A percentile compares a stretch with the other conserved stretches of the same genome.
These are phyloP conservation scores for Coccomyxa sp. DNA, from an alignment of 139 green algal species.

Conservation along the genomic window DNA sequence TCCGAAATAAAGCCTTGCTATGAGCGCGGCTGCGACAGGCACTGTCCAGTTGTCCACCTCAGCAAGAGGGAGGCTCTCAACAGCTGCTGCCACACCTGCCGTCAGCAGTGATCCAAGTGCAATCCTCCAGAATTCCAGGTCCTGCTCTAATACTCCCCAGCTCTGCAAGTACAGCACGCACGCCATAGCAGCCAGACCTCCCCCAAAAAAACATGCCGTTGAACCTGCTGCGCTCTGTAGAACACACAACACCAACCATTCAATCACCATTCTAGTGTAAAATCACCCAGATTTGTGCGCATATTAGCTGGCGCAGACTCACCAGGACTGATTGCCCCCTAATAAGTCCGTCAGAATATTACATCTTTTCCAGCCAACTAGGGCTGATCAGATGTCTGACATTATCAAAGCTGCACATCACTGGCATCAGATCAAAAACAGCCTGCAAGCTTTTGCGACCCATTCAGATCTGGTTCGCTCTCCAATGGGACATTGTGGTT, in stretches of 20 bases:
- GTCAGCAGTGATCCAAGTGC: constrained; percentile 1
- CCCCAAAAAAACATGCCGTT: constrained; percentile 18
- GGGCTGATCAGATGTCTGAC: background rate
- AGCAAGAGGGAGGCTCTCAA: constrained; percentile 17
- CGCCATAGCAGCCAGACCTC: constrained; percentile 4
- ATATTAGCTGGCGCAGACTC: background rate
- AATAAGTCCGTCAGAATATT: background rate
- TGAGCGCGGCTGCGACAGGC: background rate
- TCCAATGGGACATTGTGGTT: background rate
- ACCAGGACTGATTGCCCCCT: background rate
- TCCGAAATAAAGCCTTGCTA: too few species aligned
- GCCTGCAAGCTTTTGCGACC: too few species aligned
- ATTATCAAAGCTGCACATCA: background rate
- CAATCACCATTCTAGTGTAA: background rate
- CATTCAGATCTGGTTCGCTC: too few species aligned
- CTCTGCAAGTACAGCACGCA: background rate
- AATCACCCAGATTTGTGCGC: too few species aligned
- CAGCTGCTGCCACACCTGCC: constrained; percentile 4
- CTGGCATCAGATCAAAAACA: background rate
- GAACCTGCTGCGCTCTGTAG: constrained; percentile 7
- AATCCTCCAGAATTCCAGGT: background rate
- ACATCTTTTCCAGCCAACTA: too few species aligned
- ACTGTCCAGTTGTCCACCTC: constrained; percentile 21
- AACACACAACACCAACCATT: background rate
- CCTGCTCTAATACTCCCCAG: too few species aligned